Percentiles rank a stretch among this genome's conserved stretches.
Conservation (phyloP, 257 asterid species). For the Fraxinus americana region DNA sequence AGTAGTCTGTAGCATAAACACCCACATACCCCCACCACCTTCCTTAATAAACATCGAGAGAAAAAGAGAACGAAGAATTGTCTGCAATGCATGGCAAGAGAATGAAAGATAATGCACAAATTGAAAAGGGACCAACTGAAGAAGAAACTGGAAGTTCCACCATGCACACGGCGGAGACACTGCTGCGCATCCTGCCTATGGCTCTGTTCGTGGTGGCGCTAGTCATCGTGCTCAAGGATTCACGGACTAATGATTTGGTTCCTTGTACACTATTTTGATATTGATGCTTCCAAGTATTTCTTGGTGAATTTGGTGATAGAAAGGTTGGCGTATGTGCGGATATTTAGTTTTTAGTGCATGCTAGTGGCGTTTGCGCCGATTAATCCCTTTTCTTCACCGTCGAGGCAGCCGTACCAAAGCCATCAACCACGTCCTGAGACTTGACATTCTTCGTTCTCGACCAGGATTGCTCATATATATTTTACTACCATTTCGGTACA, state of each 20-base stretch:
- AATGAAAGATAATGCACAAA: slow-evolving; percentile 23
- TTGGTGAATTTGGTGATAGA: neutral
- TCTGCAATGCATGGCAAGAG: slow-evolving; percentile 31
- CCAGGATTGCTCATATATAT: slow-evolving; percentile 45
- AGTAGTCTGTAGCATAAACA: slow-evolving; percentile 15
- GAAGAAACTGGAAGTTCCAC: slow-evolving; percentile 51
- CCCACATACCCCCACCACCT: neutral
- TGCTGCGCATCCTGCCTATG: slow-evolving; percentile 71
- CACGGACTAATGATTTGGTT: slow-evolving; percentile 69
- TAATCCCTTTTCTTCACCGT: slow-evolving; percentile 87
- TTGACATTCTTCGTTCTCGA: slow-evolving; percentile 90
- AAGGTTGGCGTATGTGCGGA: slow-evolving; percentile 28
- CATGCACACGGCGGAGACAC: slow-evolving; percentile 80
- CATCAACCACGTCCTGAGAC: slow-evolving; percentile 69
- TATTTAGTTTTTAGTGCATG: slow-evolving; percentile 81
- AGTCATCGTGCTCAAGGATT: slow-evolving; percentile 78
- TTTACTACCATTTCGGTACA: too few species aligned
- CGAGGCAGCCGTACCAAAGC: slow-evolving; percentile 69
- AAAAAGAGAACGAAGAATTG: neutral
- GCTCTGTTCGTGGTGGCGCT: slow-evolving; percentile 74
- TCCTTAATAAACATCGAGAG: neutral
- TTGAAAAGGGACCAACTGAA: slow-evolving; percentile 32
- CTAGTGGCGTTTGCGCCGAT: slow-evolving; percentile 92
- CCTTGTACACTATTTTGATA: slow-evolving; percentile 72
- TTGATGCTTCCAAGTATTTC: slow-evolving; percentile 77